Evolutionary conservation across 2,329 filamentous ascomycete genomes (phyloP).

Genomic region (Phaeosphaeriaceae sp.): DNA sequence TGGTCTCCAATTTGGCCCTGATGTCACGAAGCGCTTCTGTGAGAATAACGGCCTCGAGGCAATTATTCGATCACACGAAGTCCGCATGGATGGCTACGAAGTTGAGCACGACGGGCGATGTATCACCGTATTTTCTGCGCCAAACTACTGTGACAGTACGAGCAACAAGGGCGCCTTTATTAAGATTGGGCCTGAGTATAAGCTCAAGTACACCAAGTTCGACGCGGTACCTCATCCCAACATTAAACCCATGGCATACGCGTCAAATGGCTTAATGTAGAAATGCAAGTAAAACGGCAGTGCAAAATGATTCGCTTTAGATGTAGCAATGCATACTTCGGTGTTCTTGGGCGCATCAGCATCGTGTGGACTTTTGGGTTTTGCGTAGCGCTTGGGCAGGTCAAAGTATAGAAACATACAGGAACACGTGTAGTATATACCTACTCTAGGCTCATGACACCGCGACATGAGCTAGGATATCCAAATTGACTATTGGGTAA

Average conservation of each 20-base stretch:
- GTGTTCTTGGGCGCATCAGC: conserved; percentile 46
- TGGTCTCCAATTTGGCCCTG: conserved; percentile 94
- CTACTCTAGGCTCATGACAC: neutral
- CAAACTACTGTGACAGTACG: conserved; percentile 96
- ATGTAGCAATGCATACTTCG: conserved; percentile 45
- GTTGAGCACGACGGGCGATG: conserved; percentile 95
- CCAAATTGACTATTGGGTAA: neutral
- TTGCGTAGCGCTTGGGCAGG: conserved; percentile 13
- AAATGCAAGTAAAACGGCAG: conserved; percentile 5
- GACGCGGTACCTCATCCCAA: conserved; percentile 96
- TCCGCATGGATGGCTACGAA: conserved; percentile 99
- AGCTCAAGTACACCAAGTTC: conserved; percentile 91
- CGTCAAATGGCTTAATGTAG: conserved; percentile 81
- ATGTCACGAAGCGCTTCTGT: conserved; percentile 95
- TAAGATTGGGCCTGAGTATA: conserved; percentile 90
- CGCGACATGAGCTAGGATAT: neutral
- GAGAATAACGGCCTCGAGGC: conserved; percentile 94
- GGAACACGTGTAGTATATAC: conserved; percentile 9
- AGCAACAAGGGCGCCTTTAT: conserved; percentile 99
- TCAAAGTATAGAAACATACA: conserved; percentile 1
- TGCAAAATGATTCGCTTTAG: conserved; percentile 21
- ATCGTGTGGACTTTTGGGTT: conserved; percentile 27
- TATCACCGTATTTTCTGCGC: conserved; percentile 98
- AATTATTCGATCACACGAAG: conserved; percentile 96
- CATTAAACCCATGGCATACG: conserved; percentile 93